phyloP scores from a whole-genome alignment of 176 grass and related monocot genomes.

The Raddia guianensis region DNA sequence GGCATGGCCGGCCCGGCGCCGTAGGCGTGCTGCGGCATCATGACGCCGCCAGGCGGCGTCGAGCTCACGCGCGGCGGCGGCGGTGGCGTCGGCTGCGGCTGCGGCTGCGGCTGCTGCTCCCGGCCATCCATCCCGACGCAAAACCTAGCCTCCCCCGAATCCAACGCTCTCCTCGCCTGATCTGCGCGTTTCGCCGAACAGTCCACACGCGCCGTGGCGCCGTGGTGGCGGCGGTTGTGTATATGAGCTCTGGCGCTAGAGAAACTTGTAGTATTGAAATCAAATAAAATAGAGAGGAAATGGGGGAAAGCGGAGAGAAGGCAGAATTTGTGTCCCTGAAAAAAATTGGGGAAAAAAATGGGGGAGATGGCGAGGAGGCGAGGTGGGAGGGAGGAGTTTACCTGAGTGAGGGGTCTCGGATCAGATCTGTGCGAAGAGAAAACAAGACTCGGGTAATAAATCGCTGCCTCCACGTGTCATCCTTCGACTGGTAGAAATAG shows the following conservation, averaged over 20 bases:
- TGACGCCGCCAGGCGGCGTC: slow-evolving; percentile 35
- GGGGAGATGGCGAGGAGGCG: neutral
- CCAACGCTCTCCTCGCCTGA: neutral
- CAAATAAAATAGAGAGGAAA: slow-evolving; percentile 53
- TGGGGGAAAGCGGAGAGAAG: slow-evolving; percentile 35
- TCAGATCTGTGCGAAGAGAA: slow-evolving; percentile 38
- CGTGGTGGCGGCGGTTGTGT: slow-evolving; percentile 40
- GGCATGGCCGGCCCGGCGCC: slow-evolving; percentile 37
- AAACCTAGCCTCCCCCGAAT: slow-evolving; percentile 44
- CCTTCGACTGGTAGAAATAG: neutral
- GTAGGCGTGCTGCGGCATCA: slow-evolving; percentile 56
- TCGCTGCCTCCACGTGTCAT: slow-evolving; percentile 3
- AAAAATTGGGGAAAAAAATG: neutral
- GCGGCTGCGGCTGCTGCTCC: slow-evolving; percentile 20
- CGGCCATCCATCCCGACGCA: slow-evolving; percentile 45
- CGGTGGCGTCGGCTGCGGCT: neutral
- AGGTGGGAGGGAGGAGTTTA: slow-evolving; percentile 10
- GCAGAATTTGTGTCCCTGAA: neutral
- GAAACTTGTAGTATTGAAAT: slow-evolving; percentile 43
- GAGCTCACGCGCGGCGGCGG: slow-evolving; percentile 29
- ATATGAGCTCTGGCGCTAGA: slow-evolving; percentile 27
- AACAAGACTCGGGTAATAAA: slow-evolving; percentile 5
- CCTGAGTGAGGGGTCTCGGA: slow-evolving; percentile 17
- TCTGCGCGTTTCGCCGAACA: slow-evolving; percentile 24
- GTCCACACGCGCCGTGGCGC: slow-evolving; percentile 30